Evolutionary conservation across 306 rosid species (phyloP).

Genomic region (Cucumis cinereus): DNA sequence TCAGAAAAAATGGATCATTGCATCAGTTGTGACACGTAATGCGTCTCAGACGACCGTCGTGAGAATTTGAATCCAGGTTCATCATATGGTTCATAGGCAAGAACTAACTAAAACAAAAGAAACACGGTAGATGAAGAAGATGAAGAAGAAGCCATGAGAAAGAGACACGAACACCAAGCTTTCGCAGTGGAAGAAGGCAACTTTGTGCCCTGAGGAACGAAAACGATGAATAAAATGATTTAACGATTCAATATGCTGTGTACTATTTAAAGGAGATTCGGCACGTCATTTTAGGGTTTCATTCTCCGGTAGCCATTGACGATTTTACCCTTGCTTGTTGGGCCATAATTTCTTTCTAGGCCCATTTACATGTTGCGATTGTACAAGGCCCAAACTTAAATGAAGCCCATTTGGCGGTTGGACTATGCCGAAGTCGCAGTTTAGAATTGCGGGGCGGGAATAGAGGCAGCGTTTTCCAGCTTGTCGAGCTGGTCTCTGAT

Average conservation of each 20-base stretch:
- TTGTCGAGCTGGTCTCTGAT: not conserved
- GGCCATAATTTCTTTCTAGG: not conserved
- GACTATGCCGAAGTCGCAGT: not conserved
- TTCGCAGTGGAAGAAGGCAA: not conserved
- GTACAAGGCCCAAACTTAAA: not conserved
- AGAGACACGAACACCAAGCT: not conserved
- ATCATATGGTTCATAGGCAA: slow-evolving; percentile 15
- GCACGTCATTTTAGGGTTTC: slow-evolving; percentile 16
- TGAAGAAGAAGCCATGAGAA: too few species aligned
- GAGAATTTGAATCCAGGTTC: slow-evolving; percentile 37
- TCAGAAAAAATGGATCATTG: slow-evolving; percentile 36
- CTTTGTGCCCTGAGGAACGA: not conserved
- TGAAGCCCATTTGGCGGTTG: not conserved
- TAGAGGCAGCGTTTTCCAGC: not conserved
- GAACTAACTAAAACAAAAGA: too few species aligned
- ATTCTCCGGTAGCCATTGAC: not conserved
- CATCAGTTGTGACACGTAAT: slow-evolving; percentile 20
- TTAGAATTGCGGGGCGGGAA: not conserved
- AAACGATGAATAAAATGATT: not conserved
- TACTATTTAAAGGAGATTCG: slow-evolving; percentile 1
- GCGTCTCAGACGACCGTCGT: slow-evolving; percentile 60
- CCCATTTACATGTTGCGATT: not conserved
- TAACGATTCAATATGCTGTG: not conserved
- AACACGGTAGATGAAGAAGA: too few species aligned
- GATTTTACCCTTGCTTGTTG: not conserved